Base-by-base conservation (phyloP, 1,284 basidiomycete genomes). In the Ganoderma leucocontextum region DNA sequence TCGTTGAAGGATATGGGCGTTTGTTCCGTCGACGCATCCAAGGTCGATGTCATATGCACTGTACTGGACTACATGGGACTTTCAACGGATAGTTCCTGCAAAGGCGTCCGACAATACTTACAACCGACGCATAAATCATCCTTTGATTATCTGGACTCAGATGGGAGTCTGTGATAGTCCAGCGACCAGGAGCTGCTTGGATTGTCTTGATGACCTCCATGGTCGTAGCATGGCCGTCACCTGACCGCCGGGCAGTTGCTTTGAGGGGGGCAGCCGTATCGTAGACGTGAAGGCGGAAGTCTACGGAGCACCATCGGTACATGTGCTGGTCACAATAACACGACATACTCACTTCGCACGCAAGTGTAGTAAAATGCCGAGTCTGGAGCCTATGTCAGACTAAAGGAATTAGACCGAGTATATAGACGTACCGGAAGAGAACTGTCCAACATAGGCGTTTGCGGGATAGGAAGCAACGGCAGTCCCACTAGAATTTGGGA, bases 141-240 rank as follows among this genome's bases (percentile, higher is more conserved):
- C 95, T 91, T 80, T 96, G 90, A 70, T 98, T 99, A 77, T 97
- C 92, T 4, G 93, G 93, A 69, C 94, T 95, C 12, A 98, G 83
- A 79, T 98, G 95, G 15, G 95, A 96, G 80, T 99, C 97, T 2
- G 96, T 97, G 65, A 98, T 93, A 0, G 96, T 97, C 96, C 96
- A 98, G 41, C 88, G 83, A 9, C 93, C 93, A 41, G 88, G 84
- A 63, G 87, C 82, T 0, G 95, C 96, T 76, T 90, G 86, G 62
- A 97, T 93, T 0, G 88, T 89, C 79, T 96, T 95, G 74, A 91
- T 87, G 42, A 91, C 82, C 72, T 90, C 90, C 86, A 97, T 87
- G 22, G 86, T 90, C 0, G 92, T 91, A 68, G 86, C 77, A 57
- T 93, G 84, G 57, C 85, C 83, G 19, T 78, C 75, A 61, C 82